A percentile compares a stretch with the other conserved stretches of the same genome.
Evolutionary conservation across 306 rosid genomes (phyloP).

Genomic region (Rubus idaeus): DNA sequence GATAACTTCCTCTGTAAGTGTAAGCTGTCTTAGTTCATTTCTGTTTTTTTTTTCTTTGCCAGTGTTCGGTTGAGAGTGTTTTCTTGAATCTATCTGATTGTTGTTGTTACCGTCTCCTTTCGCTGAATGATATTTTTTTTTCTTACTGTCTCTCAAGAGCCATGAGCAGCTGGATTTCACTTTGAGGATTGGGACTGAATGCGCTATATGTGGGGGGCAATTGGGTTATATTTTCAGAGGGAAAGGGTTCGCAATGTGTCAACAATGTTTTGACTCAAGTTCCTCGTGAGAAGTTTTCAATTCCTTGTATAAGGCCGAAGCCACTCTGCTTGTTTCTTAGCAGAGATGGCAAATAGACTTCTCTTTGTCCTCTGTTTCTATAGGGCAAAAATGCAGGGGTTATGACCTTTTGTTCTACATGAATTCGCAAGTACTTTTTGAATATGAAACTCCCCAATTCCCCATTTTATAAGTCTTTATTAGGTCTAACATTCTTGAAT

Average conservation of each 20-base stretch:
- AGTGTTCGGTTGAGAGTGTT: background rate
- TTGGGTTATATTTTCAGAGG: background rate
- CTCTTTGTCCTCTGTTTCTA: background rate
- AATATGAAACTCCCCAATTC: background rate
- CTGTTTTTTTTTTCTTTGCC: background rate
- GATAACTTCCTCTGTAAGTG: constrained; percentile 39
- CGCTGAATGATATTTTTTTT: background rate
- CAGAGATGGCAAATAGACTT: too few species aligned
- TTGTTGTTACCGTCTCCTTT: background rate
- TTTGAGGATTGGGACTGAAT: background rate
- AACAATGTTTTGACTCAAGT: background rate
- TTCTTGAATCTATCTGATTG: background rate
- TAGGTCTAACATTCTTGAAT: background rate
- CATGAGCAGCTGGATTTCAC: constrained; percentile 3
- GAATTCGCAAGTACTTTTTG: background rate
- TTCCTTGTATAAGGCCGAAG: background rate
- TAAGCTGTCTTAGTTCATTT: background rate
- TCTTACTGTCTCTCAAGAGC: background rate
- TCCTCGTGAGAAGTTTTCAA: background rate
- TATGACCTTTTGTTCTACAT: background rate
- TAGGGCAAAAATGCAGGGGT: background rate
- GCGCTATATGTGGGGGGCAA: background rate
- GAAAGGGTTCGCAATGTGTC: background rate
- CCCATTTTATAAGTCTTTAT: background rate
- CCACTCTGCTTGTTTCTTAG: background rate